Conservation (phyloP, 768 basidiomycete genomes). For the Russula foetens region DNA sequence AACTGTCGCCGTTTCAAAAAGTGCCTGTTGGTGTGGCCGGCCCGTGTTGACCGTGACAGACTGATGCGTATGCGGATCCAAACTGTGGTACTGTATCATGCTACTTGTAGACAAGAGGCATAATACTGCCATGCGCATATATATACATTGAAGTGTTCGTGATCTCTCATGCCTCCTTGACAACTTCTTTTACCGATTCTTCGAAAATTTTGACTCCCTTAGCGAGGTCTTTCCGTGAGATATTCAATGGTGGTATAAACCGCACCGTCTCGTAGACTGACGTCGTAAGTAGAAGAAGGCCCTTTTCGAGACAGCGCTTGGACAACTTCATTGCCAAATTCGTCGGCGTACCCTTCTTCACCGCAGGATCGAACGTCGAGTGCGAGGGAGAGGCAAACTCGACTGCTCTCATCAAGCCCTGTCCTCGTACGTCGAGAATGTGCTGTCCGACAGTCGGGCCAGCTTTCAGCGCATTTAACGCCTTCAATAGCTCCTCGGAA, state of each 20-base stretch:
- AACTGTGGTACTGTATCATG: too few relatives aligned
- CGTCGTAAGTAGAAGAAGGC: slow-evolving; percentile 82
- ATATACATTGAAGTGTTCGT: too few relatives aligned
- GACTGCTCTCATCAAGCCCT: slow-evolving; percentile 83
- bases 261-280: slow-evolving; percentile 81
- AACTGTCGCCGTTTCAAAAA: too few relatives aligned
- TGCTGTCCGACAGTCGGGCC: slow-evolving; percentile 43
- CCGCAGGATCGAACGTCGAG: slow-evolving; percentile 41
- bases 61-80: too few relatives aligned
- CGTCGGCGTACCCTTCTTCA: slow-evolving; percentile 32
- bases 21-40: too few relatives aligned
- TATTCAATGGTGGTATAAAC: slow-evolving; percentile 90
- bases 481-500: slow-evolving; percentile 61
- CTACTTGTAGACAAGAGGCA: too few relatives aligned
- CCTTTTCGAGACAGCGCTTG: slow-evolving; percentile 77
- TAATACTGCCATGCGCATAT: too few relatives aligned
- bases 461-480: slow-evolving; percentile 49
- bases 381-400: slow-evolving; percentile 64
- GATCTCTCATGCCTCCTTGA: slow-evolving; percentile 37
- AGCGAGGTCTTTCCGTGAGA: slow-evolving; percentile 64
- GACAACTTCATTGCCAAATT: slow-evolving; percentile 64
- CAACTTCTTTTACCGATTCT: slow-evolving; percentile 63
- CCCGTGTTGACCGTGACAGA: too few relatives aligned
- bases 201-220: slow-evolving; percentile 59
- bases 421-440: slow-evolving; percentile 83